These are phyloP conservation scores for Xylaria acuta DNA, from an alignment of 495 filamentous ascomycete genomes.

Conservation along the genomic window DNA sequence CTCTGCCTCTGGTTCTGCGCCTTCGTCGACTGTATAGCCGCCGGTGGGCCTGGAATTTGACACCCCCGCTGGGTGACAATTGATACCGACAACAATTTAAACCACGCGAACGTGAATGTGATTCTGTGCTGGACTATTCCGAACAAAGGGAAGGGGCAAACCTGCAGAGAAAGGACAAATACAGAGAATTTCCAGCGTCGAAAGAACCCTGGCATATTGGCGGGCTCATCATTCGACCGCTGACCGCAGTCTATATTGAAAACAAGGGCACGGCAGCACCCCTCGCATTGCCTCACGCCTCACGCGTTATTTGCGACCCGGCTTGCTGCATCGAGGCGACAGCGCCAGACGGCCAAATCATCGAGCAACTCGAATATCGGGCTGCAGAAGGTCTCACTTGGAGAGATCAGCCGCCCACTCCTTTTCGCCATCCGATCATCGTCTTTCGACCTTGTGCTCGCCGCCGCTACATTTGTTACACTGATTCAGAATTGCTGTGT, in stretches of 20 bases:
- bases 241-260: slow-evolving; percentile 10
- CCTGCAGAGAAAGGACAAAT: slow-evolving; percentile 22
- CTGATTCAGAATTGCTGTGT: slow-evolving; percentile 41
- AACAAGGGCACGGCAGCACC: slow-evolving; percentile 22
- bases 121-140: slow-evolving; percentile 16
- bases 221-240: slow-evolving; percentile 18
- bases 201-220: slow-evolving; percentile 14
- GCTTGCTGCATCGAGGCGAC: slow-evolving; percentile 30
- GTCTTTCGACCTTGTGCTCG: slow-evolving; percentile 30
- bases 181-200: slow-evolving; percentile 2
- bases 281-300: slow-evolving; percentile 9
- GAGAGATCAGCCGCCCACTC: slow-evolving; percentile 30
- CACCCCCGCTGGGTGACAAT: slow-evolving; percentile 12
- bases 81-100: slow-evolving; percentile 5
- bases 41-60: slow-evolving; percentile 11
- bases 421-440: slow-evolving; percentile 29
- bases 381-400: slow-evolving; percentile 41
- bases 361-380: slow-evolving; percentile 25
- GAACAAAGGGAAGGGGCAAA: slow-evolving; percentile 29
- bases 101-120: slow-evolving; percentile 16
- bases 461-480: slow-evolving; percentile 37
- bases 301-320: slow-evolving; percentile 20
- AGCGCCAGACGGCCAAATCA: slow-evolving; percentile 27
- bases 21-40: slow-evolving; percentile 12
- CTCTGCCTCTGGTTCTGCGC: slow-evolving; percentile 6